Evolutionary conservation across 2,329 filamentous ascomycete genomes (phyloP).

Genomic region (Scleromitrula shiraiana): DNA sequence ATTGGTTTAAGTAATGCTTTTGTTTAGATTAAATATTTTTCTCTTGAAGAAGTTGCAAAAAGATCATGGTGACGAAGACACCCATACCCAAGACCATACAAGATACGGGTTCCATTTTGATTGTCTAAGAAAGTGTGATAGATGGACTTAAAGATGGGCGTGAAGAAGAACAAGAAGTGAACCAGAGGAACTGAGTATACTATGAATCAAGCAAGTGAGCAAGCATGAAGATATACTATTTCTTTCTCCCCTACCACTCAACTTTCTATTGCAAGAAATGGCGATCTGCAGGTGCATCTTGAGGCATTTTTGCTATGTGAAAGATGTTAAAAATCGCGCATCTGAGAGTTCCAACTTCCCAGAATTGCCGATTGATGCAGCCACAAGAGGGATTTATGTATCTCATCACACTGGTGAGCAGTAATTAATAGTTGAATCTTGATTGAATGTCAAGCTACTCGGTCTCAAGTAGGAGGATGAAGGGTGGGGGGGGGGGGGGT

Average conservation of each 20-base stretch:
- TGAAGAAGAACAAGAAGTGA: neutral
- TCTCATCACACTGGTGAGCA: no score
- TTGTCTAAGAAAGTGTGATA: no score
- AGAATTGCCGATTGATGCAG: neutral
- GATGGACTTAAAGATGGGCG: neutral
- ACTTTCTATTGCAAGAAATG: no score
- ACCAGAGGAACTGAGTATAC: no score
- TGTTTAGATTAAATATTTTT: neutral
- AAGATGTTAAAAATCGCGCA: slow-evolving; percentile 5
- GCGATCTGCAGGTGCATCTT: neutral
- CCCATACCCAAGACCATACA: slow-evolving; percentile 10
- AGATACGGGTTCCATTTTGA: slow-evolving; percentile 7
- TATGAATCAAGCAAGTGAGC: no score
- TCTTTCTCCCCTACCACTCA: no score
- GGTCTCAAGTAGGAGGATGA: neutral
- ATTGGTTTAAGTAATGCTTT: neutral
- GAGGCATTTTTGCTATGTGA: slow-evolving; percentile 6
- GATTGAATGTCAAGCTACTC: no score
- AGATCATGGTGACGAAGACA: slow-evolving; percentile 7
- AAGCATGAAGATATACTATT: slow-evolving; percentile 3
- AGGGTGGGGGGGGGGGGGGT: no score
- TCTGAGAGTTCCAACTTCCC: neutral
- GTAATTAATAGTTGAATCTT: no score
- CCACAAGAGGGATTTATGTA: neutral
- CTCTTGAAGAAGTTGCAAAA: slow-evolving; percentile 9